These are phyloP conservation scores for Aethionema arabicum DNA, from an alignment of 345 rosid genomes.

Conservation along the genomic window DNA sequence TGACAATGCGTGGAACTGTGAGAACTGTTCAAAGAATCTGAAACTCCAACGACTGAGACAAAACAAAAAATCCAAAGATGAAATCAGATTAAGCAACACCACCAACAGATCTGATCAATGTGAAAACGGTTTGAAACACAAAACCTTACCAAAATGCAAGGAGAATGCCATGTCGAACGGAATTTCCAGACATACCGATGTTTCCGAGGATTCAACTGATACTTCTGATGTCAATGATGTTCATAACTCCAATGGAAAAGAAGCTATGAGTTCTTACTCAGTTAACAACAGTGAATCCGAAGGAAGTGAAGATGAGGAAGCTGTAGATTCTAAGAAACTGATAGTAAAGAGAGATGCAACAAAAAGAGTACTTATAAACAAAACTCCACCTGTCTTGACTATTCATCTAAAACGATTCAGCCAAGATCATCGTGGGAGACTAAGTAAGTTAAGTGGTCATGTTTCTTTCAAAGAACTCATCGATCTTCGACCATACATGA, in stretches of 20 bases:
- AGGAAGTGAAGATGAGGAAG: constrained; percentile 42
- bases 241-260: constrained; percentile 35
- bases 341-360: constrained; percentile 89
- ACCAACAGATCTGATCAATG: constrained; percentile 30
- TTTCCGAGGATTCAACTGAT: constrained; percentile 30
- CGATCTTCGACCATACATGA: constrained; percentile 75
- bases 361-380: constrained; percentile 72
- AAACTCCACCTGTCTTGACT: constrained; percentile 78
- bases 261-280: constrained; percentile 33
- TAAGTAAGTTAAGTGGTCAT: constrained; percentile 90
- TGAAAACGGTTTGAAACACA: too few relatives aligned
- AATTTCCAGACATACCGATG: constrained; percentile 13
- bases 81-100: constrained; percentile 27
- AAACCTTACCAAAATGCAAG: not conserved
- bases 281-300: constrained; percentile 43
- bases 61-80: constrained; percentile 41
- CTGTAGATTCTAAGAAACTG: constrained; percentile 39
- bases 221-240: constrained; percentile 41
- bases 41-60: constrained; percentile 44
- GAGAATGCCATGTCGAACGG: constrained; percentile 28
- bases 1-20: constrained; percentile 98
- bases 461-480: constrained; percentile 68
- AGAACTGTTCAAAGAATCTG: constrained; percentile 66
- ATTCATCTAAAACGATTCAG: constrained; percentile 92
- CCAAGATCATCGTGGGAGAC: constrained; percentile 93